Conservation (phyloP, 257 asterid species). For the Prunella vulgaris region DNA sequence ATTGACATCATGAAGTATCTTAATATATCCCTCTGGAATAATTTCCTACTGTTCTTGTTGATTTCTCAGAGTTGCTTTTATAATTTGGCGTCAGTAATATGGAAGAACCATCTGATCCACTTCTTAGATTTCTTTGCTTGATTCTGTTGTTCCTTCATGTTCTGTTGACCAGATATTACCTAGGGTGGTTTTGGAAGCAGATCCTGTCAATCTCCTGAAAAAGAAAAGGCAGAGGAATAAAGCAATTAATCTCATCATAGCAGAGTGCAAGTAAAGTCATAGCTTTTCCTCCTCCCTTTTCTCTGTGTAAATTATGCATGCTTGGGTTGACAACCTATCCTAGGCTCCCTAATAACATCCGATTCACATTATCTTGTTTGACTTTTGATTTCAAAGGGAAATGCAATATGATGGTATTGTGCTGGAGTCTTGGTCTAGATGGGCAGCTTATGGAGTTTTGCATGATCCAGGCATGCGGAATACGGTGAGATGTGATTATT, state of each 20-base stretch:
- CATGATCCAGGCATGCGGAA: conserved; percentile 72
- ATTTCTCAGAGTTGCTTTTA: not conserved
- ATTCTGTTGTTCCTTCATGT: conserved; percentile 11
- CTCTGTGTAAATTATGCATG: not conserved
- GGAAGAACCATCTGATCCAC: not conserved
- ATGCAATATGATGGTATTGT: conserved; percentile 95
- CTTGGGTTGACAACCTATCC: conserved; percentile 3
- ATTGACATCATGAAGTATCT: not conserved
- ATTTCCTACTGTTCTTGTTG: not conserved
- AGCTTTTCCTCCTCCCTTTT: conserved; percentile 14
- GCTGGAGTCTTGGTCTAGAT: conserved; percentile 95
- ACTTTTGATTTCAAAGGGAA: conserved; percentile 47
- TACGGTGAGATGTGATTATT: conserved; percentile 38
- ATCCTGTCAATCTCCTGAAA: conserved; percentile 63
- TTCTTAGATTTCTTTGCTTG: conserved; percentile 7
- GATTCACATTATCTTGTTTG: conserved; percentile 18
- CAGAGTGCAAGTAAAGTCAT: conserved; percentile 73
- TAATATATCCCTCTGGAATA: not conserved
- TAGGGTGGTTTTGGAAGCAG: conserved; percentile 81
- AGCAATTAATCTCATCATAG: conserved; percentile 57
- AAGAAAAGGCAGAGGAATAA: conserved; percentile 63
- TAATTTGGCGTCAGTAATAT: not conserved
- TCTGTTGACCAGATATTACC: conserved; percentile 60
- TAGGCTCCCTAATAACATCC: not conserved
- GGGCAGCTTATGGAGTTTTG: conserved; percentile 90